These are phyloP conservation scores for Termitomyces eurrhizus DNA, from an alignment of 768 basidiomycete species.

Conservation along the genomic window DNA sequence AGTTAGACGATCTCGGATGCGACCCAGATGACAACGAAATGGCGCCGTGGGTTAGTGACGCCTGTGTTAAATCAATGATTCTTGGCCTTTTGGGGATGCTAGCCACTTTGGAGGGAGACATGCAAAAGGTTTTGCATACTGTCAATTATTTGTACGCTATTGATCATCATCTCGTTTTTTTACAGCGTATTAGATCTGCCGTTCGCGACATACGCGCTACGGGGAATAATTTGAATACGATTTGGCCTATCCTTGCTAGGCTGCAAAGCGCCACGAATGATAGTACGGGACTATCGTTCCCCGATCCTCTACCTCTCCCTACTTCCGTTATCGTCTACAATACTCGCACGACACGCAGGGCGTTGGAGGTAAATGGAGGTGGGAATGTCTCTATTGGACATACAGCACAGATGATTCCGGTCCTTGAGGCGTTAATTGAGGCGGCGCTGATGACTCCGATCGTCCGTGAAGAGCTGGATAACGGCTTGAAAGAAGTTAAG, in stretches of 20 bases:
- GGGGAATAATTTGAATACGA: slow-evolving; percentile 55
- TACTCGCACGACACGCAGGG: slow-evolving; percentile 45
- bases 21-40: slow-evolving; percentile 33
- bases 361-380: slow-evolving; percentile 19
- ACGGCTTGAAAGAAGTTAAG: slow-evolving; percentile 50
- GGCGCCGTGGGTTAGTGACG: slow-evolving; percentile 60
- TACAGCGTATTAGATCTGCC: slow-evolving; percentile 39
- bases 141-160: neutral
- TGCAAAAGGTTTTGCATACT: slow-evolving; percentile 28
- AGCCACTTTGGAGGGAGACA: slow-evolving; percentile 36
- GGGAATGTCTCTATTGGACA: slow-evolving; percentile 23
- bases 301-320: slow-evolving; percentile 60
- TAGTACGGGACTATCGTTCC: slow-evolving; percentile 27
- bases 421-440: slow-evolving; percentile 58
- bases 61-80: slow-evolving; percentile 60
- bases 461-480: slow-evolving; percentile 60
- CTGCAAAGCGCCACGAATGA: slow-evolving; percentile 34
- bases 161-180: neutral
- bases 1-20: slow-evolving; percentile 55
- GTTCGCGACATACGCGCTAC: slow-evolving; percentile 48
- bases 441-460: slow-evolving; percentile 39
- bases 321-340: slow-evolving; percentile 32
- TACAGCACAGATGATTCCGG: slow-evolving; percentile 66
- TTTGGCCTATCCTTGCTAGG: slow-evolving; percentile 53
- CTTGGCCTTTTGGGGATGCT: slow-evolving; percentile 56